These are phyloP conservation scores for Trichoderma semiorbis DNA, from an alignment of 2,329 filamentous ascomycete genomes.

Conservation along the genomic window DNA sequence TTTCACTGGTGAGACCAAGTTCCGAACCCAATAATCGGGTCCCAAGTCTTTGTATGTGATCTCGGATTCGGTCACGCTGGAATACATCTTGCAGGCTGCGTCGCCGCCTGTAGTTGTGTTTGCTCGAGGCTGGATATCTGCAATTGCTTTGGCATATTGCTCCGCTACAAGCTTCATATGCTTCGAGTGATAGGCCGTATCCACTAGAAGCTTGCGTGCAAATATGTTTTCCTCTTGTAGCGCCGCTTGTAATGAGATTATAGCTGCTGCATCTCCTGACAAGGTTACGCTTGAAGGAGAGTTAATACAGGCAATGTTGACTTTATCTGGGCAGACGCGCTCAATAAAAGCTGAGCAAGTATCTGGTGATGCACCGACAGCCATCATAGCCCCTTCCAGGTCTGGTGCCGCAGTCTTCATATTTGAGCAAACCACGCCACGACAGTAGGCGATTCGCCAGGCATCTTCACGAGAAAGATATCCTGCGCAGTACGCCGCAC, in stretches of 20 bases:
- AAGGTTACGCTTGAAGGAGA: background rate
- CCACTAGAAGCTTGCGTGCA: background rate
- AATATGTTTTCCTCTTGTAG: background rate
- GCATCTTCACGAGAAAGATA: background rate
- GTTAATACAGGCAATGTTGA: background rate
- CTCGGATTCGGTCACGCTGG: background rate
- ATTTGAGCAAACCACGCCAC: background rate
- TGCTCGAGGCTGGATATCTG: background rate
- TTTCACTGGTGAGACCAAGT: background rate
- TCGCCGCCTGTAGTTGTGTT: background rate
- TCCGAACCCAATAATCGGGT: background rate
- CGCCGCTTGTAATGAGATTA: background rate
- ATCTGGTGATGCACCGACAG: background rate
- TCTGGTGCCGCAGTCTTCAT: background rate
- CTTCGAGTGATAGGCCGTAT: background rate
- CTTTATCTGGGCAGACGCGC: background rate
- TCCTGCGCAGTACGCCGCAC: background rate
- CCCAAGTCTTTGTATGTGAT: background rate
- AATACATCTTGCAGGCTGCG: background rate
- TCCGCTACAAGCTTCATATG: background rate
- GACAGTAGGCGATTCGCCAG: background rate
- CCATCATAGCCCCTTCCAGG: background rate
- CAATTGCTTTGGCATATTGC: background rate
- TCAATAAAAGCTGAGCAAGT: background rate
- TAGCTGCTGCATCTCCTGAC: background rate